Evolutionary conservation across 1,139 yeast genomes (phyloP), one percentile per base, ranked within the genome.

Genomic region (Yamadazyma atlantica): DNA sequence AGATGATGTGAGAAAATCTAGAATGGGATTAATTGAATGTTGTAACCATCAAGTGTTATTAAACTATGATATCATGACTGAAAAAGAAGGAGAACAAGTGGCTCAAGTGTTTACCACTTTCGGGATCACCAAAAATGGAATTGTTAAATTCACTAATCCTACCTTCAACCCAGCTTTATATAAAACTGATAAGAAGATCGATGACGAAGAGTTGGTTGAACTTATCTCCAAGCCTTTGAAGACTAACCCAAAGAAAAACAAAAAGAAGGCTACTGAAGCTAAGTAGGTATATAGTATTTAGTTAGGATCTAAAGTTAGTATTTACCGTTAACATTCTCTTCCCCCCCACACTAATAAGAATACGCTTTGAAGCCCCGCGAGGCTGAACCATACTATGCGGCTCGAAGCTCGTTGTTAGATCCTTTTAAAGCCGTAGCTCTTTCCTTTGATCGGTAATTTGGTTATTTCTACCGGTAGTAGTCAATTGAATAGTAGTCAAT

Each of bases 81-180:
- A 82, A 56, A 82, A 79, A 67, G 82, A 81, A 50, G 84, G 81
- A 41, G 84, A 80, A 57, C 66, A 60, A 45, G 75, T 85, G 52
- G 88, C 86, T 29, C 89, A 85, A 66, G 81, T 70, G 62, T 85
- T 81, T 67, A 80, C 89, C 49, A 85, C 94, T 34, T 77, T 85
- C 54, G 90, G 86, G 36, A 63, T 85, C 52, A 84, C 90, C 58
- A 80, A 80, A 64, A 79, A 78, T 54, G 92, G 92, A 40, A 70
- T 82, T 50, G 78, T 82, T 51, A 80, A 77, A 67, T 73, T 81
- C 54, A 78, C 90, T 35, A 69, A 77, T 19, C 85, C 87, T 8
- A 58, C 76, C 23, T 78, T 82, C 48, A 69, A 78, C 46, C 58
- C 62, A 8, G 64, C 55, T 21, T 60, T 67, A 44, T 71, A 82